Evolutionary conservation across 1,284 basidiomycete genomes (phyloP).

Genomic region (Phellopilus nigrolimitatus): DNA sequence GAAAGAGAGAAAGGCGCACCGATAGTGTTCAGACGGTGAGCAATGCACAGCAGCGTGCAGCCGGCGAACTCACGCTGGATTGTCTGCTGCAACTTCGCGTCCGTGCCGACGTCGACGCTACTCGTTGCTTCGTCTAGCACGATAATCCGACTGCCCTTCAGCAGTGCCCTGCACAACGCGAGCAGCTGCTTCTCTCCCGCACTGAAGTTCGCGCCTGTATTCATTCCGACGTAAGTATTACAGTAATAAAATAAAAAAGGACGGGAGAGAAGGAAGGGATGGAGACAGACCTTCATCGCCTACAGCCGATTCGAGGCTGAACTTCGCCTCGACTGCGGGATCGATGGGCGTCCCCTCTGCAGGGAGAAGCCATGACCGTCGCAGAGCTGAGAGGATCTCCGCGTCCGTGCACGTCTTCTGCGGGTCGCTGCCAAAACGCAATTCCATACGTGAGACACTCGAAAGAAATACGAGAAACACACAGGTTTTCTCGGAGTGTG

Average conservation of each 20-base stretch:
- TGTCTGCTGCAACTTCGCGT: slow-evolving; percentile 70
- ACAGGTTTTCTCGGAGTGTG: slow-evolving; percentile 66
- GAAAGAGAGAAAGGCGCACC: slow-evolving; percentile 32
- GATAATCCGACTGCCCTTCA: slow-evolving; percentile 65
- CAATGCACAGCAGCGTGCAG: slow-evolving; percentile 67
- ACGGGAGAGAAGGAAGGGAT: slow-evolving; percentile 14
- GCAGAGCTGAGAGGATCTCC: slow-evolving; percentile 49
- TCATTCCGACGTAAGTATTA: slow-evolving; percentile 11
- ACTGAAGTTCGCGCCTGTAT: slow-evolving; percentile 62
- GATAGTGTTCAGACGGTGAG: slow-evolving; percentile 75
- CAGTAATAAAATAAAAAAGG: slow-evolving; percentile 14
- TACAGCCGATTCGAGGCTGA: slow-evolving; percentile 59
- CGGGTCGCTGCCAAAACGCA: slow-evolving; percentile 44
- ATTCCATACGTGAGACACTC: background rate
- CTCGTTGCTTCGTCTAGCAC: slow-evolving; percentile 79
- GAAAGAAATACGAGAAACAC: slow-evolving; percentile 28
- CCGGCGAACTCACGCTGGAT: slow-evolving; percentile 67
- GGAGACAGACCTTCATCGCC: slow-evolving; percentile 51
- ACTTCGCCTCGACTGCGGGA: slow-evolving; percentile 52
- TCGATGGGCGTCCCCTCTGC: slow-evolving; percentile 41
- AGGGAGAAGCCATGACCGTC: slow-evolving; percentile 59
- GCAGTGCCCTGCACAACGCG: slow-evolving; percentile 65
- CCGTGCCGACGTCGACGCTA: slow-evolving; percentile 81
- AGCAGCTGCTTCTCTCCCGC: slow-evolving; percentile 78
- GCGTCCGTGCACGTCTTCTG: slow-evolving; percentile 46